These are phyloP conservation scores for Spergularia bocconei DNA, from an alignment of 148 eudicot species.

Conservation along the genomic window DNA sequence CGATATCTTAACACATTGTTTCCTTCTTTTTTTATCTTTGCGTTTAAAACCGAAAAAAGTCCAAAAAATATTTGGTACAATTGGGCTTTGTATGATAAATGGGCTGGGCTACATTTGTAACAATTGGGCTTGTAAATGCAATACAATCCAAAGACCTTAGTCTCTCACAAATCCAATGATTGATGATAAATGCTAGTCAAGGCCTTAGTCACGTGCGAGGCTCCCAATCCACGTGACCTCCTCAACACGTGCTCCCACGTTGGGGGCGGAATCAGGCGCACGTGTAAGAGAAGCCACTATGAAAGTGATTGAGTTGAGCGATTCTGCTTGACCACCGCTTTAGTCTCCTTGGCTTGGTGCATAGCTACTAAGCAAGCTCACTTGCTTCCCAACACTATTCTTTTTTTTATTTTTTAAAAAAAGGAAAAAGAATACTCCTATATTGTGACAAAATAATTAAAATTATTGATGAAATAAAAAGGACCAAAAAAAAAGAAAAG, in stretches of 20 bases:
- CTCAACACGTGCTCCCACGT: slow-evolving; percentile 30
- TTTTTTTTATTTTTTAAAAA: too few relatives aligned
- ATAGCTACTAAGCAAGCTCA: neutral
- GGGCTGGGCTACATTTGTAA: neutral
- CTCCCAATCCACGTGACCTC: slow-evolving; percentile 17
- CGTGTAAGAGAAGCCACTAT: slow-evolving; percentile 32
- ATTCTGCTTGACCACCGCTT: slow-evolving; percentile 25
- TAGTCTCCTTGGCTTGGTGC: slow-evolving; percentile 3
- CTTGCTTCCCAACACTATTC: neutral
- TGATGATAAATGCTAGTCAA: slow-evolving; percentile 3
- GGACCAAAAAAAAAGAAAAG: neutral
- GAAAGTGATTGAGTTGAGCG: slow-evolving; percentile 22
- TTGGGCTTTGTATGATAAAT: neutral
- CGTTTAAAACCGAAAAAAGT: too few relatives aligned
- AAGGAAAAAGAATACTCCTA: too few relatives aligned
- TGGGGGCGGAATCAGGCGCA: slow-evolving; percentile 24
- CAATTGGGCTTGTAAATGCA: neutral
- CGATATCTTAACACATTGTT: too few relatives aligned
- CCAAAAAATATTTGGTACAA: too few relatives aligned
- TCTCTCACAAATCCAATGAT: neutral
- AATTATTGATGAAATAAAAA: neutral
- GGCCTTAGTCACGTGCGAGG: slow-evolving; percentile 26
- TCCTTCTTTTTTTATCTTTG: too few relatives aligned
- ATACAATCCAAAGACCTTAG: too few relatives aligned
- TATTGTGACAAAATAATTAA: too few relatives aligned